Evolutionary conservation across 192 early-diverging fungal genomes (phyloP), one percentile per base, ranked within the genome.

Genomic region (Coemansia sp.): DNA sequence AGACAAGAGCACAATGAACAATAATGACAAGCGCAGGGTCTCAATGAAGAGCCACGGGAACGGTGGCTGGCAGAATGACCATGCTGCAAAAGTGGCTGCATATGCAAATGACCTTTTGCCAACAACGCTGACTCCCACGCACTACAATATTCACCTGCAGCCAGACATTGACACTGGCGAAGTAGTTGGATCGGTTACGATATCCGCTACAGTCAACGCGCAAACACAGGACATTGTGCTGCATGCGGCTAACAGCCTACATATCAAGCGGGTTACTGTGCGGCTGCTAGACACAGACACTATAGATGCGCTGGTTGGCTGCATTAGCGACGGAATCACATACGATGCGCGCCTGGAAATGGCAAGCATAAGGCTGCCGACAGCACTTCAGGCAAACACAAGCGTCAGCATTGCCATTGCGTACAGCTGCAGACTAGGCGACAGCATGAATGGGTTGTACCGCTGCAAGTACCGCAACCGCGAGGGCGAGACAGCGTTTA

Each of bases 361-460:
- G 18, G 82, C 83, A 0, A 84, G 87, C 70, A 72, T 79, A 37
- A 50, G 76, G 8, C 56, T 72, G 58, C 50, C 56, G 1, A 11
- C 41, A 11, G 79, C 68, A 21, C 64, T 89, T 37, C 68, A 69
- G 32, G 77, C 70, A 9, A 65, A 65, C 44, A 59, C 76, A 18
- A 67, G 64, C 6, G 81, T 79, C 10, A 59, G 75, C 16, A 59
- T 93, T 16, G 52, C 80, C 19, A 81, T 92, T 21, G 58, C 64
- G n/a, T 93, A 88, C 71, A 79, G 72, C 9, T 89, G 89, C 47
- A 75, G 75, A 19, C 68, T 90, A 21, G 89, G 92, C 73, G 85
- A 95, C 77, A 76, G 87, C 57, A 90, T 95, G 91, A 83, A 87
- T 48, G 93, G 93, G 0, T 91, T 95, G 68, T 95, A 95, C 77